Evolutionary conservation across 225 moss, liverwort and hornwort genomes (phyloP).

Genomic region (Thuidium tamariscinum): DNA sequence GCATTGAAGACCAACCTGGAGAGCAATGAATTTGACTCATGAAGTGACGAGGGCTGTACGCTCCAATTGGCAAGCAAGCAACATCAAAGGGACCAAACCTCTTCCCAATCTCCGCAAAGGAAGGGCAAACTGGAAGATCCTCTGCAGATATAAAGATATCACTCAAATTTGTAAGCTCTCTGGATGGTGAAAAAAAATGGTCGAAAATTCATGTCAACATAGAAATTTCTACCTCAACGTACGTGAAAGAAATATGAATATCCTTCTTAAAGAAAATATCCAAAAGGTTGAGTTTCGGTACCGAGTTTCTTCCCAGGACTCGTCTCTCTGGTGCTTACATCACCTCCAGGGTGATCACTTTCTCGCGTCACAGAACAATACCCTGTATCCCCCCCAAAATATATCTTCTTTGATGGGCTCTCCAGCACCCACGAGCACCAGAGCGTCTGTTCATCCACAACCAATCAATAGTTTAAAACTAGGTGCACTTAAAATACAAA

Average conservation of each 20-base stretch:
- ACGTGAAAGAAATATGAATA: background rate
- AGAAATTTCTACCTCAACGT: background rate
- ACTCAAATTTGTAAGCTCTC: background rate
- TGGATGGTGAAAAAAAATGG: background rate
- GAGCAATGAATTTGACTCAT: conserved; percentile 18
- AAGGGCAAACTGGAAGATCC: conserved; percentile 25
- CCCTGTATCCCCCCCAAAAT: conserved; percentile 32
- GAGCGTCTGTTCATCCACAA: conserved; percentile 2
- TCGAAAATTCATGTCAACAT: background rate
- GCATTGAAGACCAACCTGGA: conserved; percentile 10
- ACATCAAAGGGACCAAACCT: conserved; percentile 24
- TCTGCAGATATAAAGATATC: conserved; percentile 2
- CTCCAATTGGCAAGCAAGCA: conserved; percentile 28
- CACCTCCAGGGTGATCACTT: conserved; percentile 21
- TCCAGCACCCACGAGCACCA: conserved; percentile 37
- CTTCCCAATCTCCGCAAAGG: conserved; percentile 32
- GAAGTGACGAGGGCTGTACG: conserved; percentile 22
- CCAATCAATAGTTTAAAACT: background rate
- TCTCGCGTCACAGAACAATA: background rate
- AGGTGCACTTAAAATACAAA: background rate
- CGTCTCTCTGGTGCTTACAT: conserved; percentile 1
- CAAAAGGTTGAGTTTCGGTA: background rate
- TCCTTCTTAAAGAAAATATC: background rate
- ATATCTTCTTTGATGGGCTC: conserved; percentile 21
- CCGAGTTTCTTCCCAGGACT: background rate